Percentiles rank a stretch among this genome's conserved stretches.
These are phyloP conservation scores for Amaranthus tricolor DNA, from an alignment of 179 eudicot genomes.

Conservation along the genomic window DNA sequence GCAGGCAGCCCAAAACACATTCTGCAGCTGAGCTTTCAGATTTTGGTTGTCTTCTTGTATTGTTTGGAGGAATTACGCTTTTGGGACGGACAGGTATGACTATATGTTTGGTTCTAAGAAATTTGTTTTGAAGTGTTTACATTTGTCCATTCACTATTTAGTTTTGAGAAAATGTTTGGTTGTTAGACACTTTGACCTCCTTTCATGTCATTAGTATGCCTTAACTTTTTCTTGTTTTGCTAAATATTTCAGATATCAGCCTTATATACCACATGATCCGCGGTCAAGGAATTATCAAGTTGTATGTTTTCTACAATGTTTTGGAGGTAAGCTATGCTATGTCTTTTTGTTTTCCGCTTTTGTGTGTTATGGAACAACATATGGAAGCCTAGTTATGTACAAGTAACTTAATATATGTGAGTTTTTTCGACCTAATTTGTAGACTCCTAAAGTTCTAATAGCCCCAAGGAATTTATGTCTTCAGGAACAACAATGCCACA, in stretches of 20 bases:
- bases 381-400: neutral
- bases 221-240: conserved; percentile 14
- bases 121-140: neutral
- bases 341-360: neutral
- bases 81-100: conserved; percentile 70
- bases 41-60: conserved; percentile 69
- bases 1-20: conserved; percentile 84
- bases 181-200: neutral
- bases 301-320: conserved; percentile 94
- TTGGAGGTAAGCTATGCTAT: conserved; percentile 61
- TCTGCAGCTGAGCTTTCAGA: conserved; percentile 87
- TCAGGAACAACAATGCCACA: no score
- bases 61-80: conserved; percentile 65
- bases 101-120: neutral
- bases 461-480: no score
- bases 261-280: conserved; percentile 99
- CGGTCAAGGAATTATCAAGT: conserved; percentile 94
- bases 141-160: conserved; percentile 6
- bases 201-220: neutral
- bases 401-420: neutral
- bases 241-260: conserved; percentile 76
- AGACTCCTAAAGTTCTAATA: no score
- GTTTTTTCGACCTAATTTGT: neutral
- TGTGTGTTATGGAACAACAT: neutral
- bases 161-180: neutral